phyloP scores from a whole-genome alignment of 345 rosid genomes.

The Linum tenue region DNA sequence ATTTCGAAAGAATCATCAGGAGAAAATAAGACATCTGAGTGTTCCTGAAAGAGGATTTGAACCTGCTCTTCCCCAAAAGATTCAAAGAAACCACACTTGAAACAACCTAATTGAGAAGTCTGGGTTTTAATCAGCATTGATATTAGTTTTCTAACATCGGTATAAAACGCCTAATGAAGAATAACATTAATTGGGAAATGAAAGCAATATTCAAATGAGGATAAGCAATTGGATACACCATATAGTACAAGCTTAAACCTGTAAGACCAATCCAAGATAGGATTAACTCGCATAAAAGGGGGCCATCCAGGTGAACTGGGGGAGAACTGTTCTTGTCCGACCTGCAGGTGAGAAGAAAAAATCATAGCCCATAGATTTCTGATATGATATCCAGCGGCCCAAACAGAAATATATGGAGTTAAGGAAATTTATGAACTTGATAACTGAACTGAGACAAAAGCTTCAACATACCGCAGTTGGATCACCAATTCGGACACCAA shows the following conservation, averaged over 20 bases:
- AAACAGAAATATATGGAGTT: slow-evolving; percentile 5
- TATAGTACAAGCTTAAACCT: slow-evolving; percentile 36
- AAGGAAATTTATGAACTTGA: neutral
- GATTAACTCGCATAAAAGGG: slow-evolving; percentile 98
- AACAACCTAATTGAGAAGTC: neutral
- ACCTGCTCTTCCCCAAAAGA: neutral
- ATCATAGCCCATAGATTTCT: neutral
- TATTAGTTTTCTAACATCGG: too few species aligned
- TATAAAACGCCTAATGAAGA: too few species aligned
- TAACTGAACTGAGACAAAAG: neutral
- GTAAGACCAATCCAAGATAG: slow-evolving; percentile 98
- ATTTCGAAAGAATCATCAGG: neutral
- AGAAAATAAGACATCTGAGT: neutral
- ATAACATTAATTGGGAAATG: neutral
- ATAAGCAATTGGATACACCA: neutral
- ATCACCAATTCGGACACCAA: slow-evolving; percentile 97
- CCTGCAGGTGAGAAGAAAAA: slow-evolving; percentile 31
- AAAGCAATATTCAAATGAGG: neutral
- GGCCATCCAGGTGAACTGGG: slow-evolving; percentile 99
- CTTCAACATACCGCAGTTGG: slow-evolving; percentile 82
- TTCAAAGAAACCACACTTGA: slow-evolving; percentile 3
- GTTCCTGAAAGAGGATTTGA: neutral
- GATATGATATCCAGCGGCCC: neutral
- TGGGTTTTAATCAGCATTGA: neutral
- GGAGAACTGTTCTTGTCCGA: slow-evolving; percentile 96